A percentile compares a stretch with the other conserved stretches of the same genome.
Conservation (phyloP, 768 basidiomycete genomes). For the Mycena vulgaris region DNA sequence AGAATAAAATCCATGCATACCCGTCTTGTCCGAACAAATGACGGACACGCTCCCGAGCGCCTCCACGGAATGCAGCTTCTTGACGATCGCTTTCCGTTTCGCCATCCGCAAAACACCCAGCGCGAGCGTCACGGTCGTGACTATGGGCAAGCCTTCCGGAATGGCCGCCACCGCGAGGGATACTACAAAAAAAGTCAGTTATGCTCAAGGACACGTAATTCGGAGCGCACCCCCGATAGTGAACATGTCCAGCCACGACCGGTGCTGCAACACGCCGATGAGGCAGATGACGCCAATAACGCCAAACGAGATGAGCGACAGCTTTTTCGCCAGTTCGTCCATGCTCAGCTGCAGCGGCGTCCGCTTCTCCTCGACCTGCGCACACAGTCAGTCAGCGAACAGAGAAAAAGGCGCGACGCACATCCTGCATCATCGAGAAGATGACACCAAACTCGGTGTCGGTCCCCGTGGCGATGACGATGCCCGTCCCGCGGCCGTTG, state of each 20-base stretch:
- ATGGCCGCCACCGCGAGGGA: slow-evolving; percentile 99
- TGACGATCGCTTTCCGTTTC: slow-evolving; percentile 95
- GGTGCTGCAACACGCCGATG: slow-evolving; percentile 87
- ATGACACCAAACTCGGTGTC: slow-evolving; percentile 97
- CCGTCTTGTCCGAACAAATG: slow-evolving; percentile 98
- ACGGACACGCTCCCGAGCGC: slow-evolving; percentile 96
- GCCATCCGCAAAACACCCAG: slow-evolving; percentile 96
- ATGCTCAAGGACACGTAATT: neutral
- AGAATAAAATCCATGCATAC: slow-evolving; percentile 53
- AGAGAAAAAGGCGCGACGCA: slow-evolving; percentile 48
- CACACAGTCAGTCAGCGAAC: neutral
- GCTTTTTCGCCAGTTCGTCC: slow-evolving; percentile 96
- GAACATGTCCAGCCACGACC: slow-evolving; percentile 98
- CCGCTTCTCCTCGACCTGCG: slow-evolving; percentile 83
- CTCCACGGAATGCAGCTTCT: slow-evolving; percentile 96
- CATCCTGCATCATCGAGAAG: slow-evolving; percentile 99
- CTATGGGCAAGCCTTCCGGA: slow-evolving; percentile 96
- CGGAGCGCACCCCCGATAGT: slow-evolving; percentile 90
- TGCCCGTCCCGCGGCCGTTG: slow-evolving; percentile 87
- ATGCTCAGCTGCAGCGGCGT: slow-evolving; percentile 95
- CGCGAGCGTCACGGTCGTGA: slow-evolving; percentile 97
- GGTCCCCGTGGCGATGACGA: slow-evolving; percentile 89
- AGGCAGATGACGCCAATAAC: slow-evolving; percentile 95
- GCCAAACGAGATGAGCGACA: slow-evolving; percentile 93
- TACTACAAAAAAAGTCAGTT: slow-evolving; percentile 62